Conservation (phyloP, 352 stramenopile species). For the Pythium oligandrum region DNA sequence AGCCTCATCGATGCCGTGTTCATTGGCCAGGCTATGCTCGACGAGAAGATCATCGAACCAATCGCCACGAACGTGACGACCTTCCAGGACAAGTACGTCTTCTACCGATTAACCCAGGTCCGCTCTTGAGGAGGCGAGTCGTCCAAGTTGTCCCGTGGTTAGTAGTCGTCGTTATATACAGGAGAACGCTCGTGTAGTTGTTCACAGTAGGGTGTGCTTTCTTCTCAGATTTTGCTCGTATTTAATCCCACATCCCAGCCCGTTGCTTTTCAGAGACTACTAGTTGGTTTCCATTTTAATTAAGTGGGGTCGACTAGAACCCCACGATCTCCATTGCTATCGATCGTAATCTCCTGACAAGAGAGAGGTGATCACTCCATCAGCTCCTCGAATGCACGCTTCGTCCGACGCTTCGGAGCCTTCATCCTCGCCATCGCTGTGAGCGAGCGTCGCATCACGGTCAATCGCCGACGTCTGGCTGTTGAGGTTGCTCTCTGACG, state of each 20-base stretch:
- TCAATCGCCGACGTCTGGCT: constrained; percentile 5
- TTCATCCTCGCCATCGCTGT: constrained; percentile 22
- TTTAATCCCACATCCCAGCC: constrained; percentile 15
- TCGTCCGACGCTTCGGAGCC: constrained; percentile 21
- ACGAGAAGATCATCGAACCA: constrained; percentile 75
- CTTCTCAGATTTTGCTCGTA: constrained; percentile 14
- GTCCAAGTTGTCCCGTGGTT: too few species aligned
- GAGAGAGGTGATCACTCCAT: constrained; percentile 10
- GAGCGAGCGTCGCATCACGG: constrained; percentile 9
- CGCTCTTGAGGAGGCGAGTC: neutral
- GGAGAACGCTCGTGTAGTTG: too few species aligned
- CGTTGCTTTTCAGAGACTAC: neutral
- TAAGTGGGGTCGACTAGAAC: too few species aligned
- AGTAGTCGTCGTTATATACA: too few species aligned
- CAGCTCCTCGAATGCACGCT: constrained; percentile 5
- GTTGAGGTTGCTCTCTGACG: constrained; percentile 8
- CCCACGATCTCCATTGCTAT: constrained; percentile 4
- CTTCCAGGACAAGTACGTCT: constrained; percentile 87
- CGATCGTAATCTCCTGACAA: constrained; percentile 14
- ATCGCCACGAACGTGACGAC: constrained; percentile 62
- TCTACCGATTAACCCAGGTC: constrained; percentile 69
- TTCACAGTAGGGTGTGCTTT: neutral
- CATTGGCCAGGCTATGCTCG: constrained; percentile 71
- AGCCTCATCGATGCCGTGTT: constrained; percentile 77
- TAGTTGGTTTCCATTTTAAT: neutral